Percentiles rank a stretch among this genome's conserved stretches.
Evolutionary conservation across 345 rosid genomes (phyloP).

Genomic region (Physaria fendleri): DNA sequence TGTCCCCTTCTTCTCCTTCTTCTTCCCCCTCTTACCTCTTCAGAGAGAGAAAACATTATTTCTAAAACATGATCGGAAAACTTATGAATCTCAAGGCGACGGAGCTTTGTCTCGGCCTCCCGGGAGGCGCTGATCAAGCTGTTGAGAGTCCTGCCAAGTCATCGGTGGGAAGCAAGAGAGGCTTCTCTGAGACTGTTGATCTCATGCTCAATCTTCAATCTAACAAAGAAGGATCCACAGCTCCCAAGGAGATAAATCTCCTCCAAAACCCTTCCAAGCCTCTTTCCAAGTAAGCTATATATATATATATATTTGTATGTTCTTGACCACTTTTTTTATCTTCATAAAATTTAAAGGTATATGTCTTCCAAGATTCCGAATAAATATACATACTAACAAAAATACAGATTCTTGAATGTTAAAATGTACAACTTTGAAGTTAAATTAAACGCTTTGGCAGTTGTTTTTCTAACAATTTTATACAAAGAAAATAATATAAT

Average conservation of each 20-base stretch:
- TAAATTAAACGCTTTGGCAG: too few species aligned
- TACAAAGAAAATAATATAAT: neutral
- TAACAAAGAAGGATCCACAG: constrained; percentile 28
- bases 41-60: constrained; percentile 11
- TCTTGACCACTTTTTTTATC: neutral
- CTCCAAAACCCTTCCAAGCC: constrained; percentile 49
- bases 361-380: neutral
- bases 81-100: constrained; percentile 60
- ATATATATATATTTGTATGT: neutral
- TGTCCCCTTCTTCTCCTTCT: constrained; percentile 15
- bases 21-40: constrained; percentile 28
- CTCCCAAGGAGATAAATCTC: constrained; percentile 19
- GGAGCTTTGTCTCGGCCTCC: constrained; percentile 79
- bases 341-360: neutral
- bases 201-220: constrained; percentile 59
- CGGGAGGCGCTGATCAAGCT: constrained; percentile 35
- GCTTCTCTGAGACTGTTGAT: constrained; percentile 67
- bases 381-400: neutral
- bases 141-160: constrained; percentile 17
- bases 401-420: neutral
- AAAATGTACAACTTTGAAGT: neutral
- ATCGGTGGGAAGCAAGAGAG: constrained; percentile 50
- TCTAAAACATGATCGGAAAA: constrained; percentile 21
- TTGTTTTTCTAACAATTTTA: neutral
- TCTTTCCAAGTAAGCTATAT: constrained; percentile 56